Evolutionary conservation across 257 asterid species (phyloP), one percentile per base, ranked within the genome.

Genomic region (Nicotiana sylvestris): DNA sequence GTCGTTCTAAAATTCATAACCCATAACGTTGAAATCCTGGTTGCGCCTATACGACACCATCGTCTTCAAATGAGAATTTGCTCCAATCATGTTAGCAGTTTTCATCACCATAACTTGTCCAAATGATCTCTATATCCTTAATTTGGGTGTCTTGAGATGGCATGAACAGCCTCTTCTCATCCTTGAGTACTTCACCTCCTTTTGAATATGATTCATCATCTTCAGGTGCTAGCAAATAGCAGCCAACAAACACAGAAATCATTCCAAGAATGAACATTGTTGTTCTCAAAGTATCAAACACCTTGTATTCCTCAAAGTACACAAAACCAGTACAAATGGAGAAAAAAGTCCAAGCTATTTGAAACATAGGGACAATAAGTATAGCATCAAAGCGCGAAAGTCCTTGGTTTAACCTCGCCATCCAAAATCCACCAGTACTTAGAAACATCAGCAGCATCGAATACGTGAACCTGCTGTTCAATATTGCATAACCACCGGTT

Each of bases 371-470:
- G 83, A 95, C 99, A 51, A 95, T 95, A 84, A 94, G 97, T 82
- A 94, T 95, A 74, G 98, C 98, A 85, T 95, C 99, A 85, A 93
- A 95, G 78, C 92, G 91, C 43, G 97, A 92, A 77, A 95, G 83
- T 77, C 99, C 99, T 89, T 95, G 96, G 80, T 95, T 94, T 85
- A 95, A 87, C 87, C 98, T 89, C 55, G 99, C 91, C 99, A 95
- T 95, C 99, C 99, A 95, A 89, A 95, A 95, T 80, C 99, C 99
- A 82, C 98, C 99, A 70, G 99, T 95, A 84, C 97, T 91, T 12
- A 92, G 90, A 89, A 94, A 95, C 82, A 92, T 76, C 81, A 95
- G 85, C 80, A 95, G 92, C 92, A 92, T 90, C 65, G 98, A 94
- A 88, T 92, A 95, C 5, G 97, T 95, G 90, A 95, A 95, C 94